Evolutionary conservation across 2,329 filamentous ascomycete genomes (phyloP), one percentile per base, ranked within the genome.

Genomic region (Beauveria sp.): DNA sequence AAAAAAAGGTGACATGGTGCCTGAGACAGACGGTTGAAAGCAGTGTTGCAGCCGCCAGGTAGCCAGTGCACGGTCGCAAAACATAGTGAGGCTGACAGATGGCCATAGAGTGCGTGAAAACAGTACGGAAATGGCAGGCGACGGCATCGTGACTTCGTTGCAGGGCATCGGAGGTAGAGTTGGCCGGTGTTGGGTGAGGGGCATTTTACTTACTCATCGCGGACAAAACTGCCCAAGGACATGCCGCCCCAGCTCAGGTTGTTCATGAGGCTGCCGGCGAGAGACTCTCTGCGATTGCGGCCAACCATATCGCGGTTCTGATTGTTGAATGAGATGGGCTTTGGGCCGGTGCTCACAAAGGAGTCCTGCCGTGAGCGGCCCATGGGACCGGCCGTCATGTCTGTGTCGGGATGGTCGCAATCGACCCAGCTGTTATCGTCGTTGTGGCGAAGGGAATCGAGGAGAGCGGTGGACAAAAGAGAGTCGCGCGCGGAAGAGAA

Each of bases 171-270:
- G 59, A 64, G 63, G 54, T 64, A 63, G 50, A 50, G 46, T 51
- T 40, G 59, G 51, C 43, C 3, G 51, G 42, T 43, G 59, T 50
- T 45, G 61, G 61, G 53, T 50, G 38, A 49, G 51, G 59, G 59
- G 59, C 59, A 56, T 61, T 61, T 55, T 63, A 80, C 93, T 86
- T 86, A 99, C 95, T 99, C 95, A 78, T 99, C 93, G 75, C 91
- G 85, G 75, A 99, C 95, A 81, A 96, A 98, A 71, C 93, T 98
- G 65, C 93, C 93, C 66, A 98, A 91, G 9, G 93, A 98, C 64
- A 96, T 86, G 66, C 93, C 93, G 72, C 93, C 93, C 93, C 93
- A 99, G 76, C 93, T 97, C 88, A 96, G 92, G 69, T 93, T 93
- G 66, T 87, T 89, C 77, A 87, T 85, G 62, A 88, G 74, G 70